Base-by-base conservation (phyloP, 2,329 filamentous ascomycete genomes). In the Xylaria arbuscula region DNA sequence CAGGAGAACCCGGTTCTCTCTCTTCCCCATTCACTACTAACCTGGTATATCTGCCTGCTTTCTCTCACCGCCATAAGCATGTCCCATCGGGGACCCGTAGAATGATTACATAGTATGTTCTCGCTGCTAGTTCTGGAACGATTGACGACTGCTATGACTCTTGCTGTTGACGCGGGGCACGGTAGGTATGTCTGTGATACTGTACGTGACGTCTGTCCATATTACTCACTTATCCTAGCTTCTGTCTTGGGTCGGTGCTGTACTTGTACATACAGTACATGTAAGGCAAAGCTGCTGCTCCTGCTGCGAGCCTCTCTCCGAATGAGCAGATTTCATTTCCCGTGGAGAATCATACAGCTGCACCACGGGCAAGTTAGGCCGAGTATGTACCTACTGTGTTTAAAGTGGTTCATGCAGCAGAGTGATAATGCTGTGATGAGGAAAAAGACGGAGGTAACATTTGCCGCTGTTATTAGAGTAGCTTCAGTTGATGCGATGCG, bases 21-120 rank as follows among this genome's bases (percentile, higher is more conserved):
- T 34, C 55, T 68, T 59, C 48, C 55, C 61, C 42, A n/a, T 59
- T 28, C 28, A 2, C 24, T 19, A 17, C 13, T 22, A 10, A 40
- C 36, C n/a, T 19, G n/a, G 40, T 45, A 45, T 54, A 57, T 57
- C 40, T 59, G 61, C 61, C 61, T 66, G 34, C 57, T 38, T 28
- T 62, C 62, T 32, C 67, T 69, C 67, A 69, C 67, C 67, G 67
- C 67, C 50, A 69, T 32, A 61, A 61, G 60, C 55, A 45, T 50
- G 54, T 47, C 48, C 48, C 59, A 19, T 62, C 55, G 32, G n/a
- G 56, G 48, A 54, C 48, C 55, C 55, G 38, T 62, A 47, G 42
- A 42, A 59, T 65, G 48, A 51, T 45, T 24, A 51, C n/a, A n/a
- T n/a, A n/a, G n/a, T n/a, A n/a, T n/a, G 34, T 24, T 45, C 15